These are phyloP conservation scores for Vitrella brassicaformis DNA, from an alignment of 73 alveolate genomes.

Conservation along the genomic window DNA sequence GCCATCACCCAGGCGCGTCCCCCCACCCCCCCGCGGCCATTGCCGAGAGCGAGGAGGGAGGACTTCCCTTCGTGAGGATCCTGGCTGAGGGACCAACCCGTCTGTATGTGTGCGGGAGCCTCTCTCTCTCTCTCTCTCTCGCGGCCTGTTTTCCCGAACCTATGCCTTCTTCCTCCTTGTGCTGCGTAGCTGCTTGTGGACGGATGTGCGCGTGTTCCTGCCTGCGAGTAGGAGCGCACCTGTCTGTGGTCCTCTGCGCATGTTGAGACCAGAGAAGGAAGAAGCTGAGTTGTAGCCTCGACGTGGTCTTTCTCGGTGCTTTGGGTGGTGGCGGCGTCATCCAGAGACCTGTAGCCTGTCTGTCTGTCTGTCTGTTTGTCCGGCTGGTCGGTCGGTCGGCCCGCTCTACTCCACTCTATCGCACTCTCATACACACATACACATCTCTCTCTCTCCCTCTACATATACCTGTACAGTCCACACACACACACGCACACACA, in stretches of 20 bases:
- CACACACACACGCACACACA: no score
- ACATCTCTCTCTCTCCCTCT: no score
- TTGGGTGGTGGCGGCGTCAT: no score
- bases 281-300: no score
- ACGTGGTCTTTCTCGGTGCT: no score
- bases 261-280: neutral
- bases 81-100: neutral
- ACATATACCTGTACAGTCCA: no score
- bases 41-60: neutral
- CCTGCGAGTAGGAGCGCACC: neutral
- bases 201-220: neutral
- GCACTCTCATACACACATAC: no score
- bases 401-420: no score
- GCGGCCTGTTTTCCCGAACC: neutral
- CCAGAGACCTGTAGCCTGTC: neutral
- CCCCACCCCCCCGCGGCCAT: slow-evolving; percentile 39
- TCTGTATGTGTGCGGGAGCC: neutral
- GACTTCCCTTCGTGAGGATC: neutral
- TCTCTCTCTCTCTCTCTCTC: neutral
- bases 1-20: slow-evolving; percentile 24
- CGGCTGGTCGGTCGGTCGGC: no score
- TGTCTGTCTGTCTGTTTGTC: neutral
- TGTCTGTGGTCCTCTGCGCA: neutral
- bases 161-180: neutral
- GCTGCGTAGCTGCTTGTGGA: neutral